These are phyloP conservation scores for Penicillium coprophilum DNA, from an alignment of 495 filamentous ascomycete genomes.

Conservation along the genomic window DNA sequence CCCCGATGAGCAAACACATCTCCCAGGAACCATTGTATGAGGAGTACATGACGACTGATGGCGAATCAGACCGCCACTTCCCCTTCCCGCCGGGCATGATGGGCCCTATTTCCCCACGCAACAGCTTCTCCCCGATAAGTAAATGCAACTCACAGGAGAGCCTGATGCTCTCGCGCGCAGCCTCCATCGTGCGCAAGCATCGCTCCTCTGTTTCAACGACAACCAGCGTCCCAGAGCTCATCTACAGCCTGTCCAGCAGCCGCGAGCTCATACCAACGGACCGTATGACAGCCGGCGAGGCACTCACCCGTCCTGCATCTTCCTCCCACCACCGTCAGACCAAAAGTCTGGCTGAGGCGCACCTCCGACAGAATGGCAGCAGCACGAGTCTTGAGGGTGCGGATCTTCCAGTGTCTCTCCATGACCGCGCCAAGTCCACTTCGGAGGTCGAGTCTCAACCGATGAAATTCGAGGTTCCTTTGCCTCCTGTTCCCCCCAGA, in stretches of 20 bases:
- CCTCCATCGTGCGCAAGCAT: constrained; percentile 52
- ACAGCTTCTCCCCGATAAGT: constrained; percentile 57
- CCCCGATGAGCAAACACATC: constrained; percentile 36
- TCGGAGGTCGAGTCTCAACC: constrained; percentile 32
- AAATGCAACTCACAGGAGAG: constrained; percentile 60
- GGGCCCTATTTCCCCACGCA: constrained; percentile 45
- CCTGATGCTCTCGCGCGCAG: constrained; percentile 49
- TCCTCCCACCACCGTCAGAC: constrained; percentile 43
- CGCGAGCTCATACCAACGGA: constrained; percentile 45
- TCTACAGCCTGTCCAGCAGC: constrained; percentile 49
- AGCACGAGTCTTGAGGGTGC: constrained; percentile 28
- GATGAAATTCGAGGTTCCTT: constrained; percentile 9
- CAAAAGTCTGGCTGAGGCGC: constrained; percentile 42
- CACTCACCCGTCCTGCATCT: constrained; percentile 29
- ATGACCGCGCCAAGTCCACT: constrained; percentile 42
- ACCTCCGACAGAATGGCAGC: constrained; percentile 28
- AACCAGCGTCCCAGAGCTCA: constrained; percentile 56
- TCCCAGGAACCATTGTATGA: constrained; percentile 49
- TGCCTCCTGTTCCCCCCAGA: constrained; percentile 21
- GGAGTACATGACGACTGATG: constrained; percentile 48
- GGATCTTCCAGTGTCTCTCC: constrained; percentile 20
- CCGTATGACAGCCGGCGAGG: constrained; percentile 32
- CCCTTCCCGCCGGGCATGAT: constrained; percentile 41
- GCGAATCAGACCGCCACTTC: constrained; percentile 47
- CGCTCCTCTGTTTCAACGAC: constrained; percentile 56